Percentiles rank a stretch among this genome's conserved stretches.
Evolutionary conservation across 129 eudicot species (phyloP).

Genomic region (Flaveria robusta): DNA sequence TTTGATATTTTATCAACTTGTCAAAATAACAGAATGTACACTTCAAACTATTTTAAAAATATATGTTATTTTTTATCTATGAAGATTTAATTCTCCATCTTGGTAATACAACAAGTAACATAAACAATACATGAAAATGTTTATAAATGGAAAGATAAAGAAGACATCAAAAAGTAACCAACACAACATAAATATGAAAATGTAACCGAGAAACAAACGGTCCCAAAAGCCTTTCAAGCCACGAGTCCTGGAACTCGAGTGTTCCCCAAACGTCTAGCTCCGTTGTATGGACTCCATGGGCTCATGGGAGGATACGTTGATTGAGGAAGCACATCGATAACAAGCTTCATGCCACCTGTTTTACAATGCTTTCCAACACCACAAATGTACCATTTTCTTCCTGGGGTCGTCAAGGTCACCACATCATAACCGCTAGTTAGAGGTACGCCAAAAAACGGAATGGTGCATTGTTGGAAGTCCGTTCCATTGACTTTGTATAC

Average conservation of each 20-base stretch:
- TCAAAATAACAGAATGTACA: background rate
- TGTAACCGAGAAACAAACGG: background rate
- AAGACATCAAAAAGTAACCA: conserved; percentile 4
- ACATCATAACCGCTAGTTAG: conserved; percentile 36
- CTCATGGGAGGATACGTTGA: background rate
- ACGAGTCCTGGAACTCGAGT: background rate
- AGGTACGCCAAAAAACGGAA: background rate
- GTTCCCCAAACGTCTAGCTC: conserved; percentile 13
- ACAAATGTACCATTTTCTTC: conserved; percentile 40
- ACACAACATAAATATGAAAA: conserved; percentile 3
- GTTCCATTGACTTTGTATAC: too few relatives aligned
- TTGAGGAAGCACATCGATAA: conserved; percentile 15
- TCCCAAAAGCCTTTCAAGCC: background rate
- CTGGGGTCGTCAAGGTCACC: conserved; percentile 26
- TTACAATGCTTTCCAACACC: conserved; percentile 11
- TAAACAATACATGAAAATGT: background rate
- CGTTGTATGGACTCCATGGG: conserved; percentile 14
- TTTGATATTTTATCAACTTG: background rate
- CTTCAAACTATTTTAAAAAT: background rate
- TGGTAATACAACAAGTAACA: background rate
- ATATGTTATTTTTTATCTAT: background rate
- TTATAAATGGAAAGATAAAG: background rate
- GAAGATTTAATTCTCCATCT: background rate
- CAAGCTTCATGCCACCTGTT: conserved; percentile 26
- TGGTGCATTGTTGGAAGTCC: too few relatives aligned